Evolutionary conservation across 2,329 filamentous ascomycete genomes (phyloP), one percentile per base, ranked within the genome.

Genomic region (Tolypocladium capitatum): DNA sequence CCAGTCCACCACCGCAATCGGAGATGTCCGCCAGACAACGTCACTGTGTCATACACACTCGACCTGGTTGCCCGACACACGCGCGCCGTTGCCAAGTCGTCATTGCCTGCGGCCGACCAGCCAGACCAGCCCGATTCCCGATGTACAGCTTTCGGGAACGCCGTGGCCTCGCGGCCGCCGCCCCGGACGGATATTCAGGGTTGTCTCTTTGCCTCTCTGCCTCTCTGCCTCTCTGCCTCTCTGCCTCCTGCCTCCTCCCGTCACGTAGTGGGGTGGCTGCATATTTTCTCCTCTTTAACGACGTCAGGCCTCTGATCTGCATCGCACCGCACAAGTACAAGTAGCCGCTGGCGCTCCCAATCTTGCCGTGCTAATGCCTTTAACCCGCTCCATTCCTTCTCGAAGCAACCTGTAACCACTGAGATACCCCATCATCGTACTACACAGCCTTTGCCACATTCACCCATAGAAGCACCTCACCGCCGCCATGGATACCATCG

Each of bases 401-500:
- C 16, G 16, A n/a, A 34, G 32, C 32, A 34, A n/a, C 14, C 7
- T 14, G 35, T 13, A 38, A 20, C 9, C 18, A 21, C 34, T 8
- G 35, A 38, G 10, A 38, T 14, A 10, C 21, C 13, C 21, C 36
- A 10, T 41, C 38, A 8, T 40, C 21, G 35, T n/a, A n/a, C n/a
- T 11, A 14, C 28, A 38, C 20, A 14, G 35, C 36, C 35, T 48
- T 31, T 5, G 10, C 10, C 33, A 10, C 34, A 30, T 8, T 24
- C 31, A 18, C 27, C 30, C 5, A 13, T 24, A 6, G 4, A 36
- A n/a, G n/a, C n/a, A n/a, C n/a, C n/a, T 16, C 47, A 21, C 38
- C 46, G 20, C 27, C 54, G 68, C 27, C 42, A 85, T 86, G 81
- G 82, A 86, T 51, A 75, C 79, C 32, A 69, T 86, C 56, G 81